phyloP scores from a whole-genome alignment of 139 green algal genomes.

The Closterium sp. region DNA sequence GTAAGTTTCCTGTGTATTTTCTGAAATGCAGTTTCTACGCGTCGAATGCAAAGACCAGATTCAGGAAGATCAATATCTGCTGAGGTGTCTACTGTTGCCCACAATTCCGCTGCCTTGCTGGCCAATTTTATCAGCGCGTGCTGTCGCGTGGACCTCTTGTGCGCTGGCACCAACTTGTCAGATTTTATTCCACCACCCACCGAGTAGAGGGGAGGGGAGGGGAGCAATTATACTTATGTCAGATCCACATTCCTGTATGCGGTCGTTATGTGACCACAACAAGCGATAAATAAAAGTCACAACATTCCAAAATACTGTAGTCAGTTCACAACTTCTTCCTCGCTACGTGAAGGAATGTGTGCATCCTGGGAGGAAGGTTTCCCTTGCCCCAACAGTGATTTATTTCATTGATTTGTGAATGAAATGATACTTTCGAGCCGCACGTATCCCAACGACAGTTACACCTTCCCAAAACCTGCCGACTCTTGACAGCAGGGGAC shows the following conservation, averaged over 20 bases:
- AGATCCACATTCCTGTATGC: no score
- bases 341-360: no score
- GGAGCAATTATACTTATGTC: no score
- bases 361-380: neutral
- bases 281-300: no score
- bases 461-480: neutral
- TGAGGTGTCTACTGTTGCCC: neutral
- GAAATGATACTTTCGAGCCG: neutral
- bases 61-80: neutral
- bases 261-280: no score
- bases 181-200: neutral
- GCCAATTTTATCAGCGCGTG: neutral
- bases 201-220: no score
- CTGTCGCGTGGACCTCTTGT: neutral
- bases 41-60: neutral
- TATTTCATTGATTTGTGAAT: neutral
- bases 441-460: neutral
- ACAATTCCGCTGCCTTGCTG: neutral
- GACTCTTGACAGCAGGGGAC: neutral
- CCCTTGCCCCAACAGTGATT: neutral
- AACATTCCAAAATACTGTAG: no score
- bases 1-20: neutral
- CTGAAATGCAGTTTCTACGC: neutral
- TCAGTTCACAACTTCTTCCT: no score
- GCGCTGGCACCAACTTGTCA: neutral